Evolutionary conservation across 2,329 filamentous ascomycete species (phyloP).

Genomic region (Aspergillus candidus): DNA sequence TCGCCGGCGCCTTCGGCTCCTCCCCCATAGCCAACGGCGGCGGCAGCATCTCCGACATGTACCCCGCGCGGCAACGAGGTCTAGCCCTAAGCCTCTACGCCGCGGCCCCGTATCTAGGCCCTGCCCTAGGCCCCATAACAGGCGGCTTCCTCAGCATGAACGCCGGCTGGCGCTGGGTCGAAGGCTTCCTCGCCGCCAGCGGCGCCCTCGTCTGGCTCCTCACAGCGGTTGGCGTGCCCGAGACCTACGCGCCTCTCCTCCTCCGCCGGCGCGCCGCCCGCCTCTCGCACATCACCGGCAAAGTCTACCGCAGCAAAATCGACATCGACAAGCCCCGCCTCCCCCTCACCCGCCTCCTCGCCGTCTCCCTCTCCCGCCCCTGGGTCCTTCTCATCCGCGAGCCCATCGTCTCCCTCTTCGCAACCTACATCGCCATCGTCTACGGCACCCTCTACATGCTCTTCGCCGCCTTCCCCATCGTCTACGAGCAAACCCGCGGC

Average conservation of each 20-base stretch:
- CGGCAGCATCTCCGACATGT: slow-evolving; percentile 4
- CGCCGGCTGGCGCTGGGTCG: slow-evolving; percentile 7
- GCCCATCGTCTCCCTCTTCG: slow-evolving; percentile 5
- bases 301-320: slow-evolving; percentile 4
- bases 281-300: background rate
- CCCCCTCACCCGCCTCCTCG: background rate
- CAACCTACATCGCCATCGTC: slow-evolving; percentile 7
- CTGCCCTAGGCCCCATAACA: slow-evolving; percentile 3
- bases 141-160: slow-evolving; percentile 6
- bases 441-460: slow-evolving; percentile 8
- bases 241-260: slow-evolving; percentile 4
- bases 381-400: slow-evolving; percentile 3
- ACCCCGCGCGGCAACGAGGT: slow-evolving; percentile 2
- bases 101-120: slow-evolving; percentile 3
- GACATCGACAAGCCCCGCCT: slow-evolving; percentile 1
- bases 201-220: slow-evolving; percentile 1
- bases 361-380: slow-evolving; percentile 1
- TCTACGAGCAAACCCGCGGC: slow-evolving; percentile 4
- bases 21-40: slow-evolving; percentile 1
- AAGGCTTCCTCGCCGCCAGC: slow-evolving; percentile 1
- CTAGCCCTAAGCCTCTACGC: slow-evolving; percentile 5
- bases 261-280: background rate
- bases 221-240: slow-evolving; percentile 1
- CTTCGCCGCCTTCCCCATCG: slow-evolving; percentile 6
- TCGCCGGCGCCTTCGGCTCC: slow-evolving; percentile 33